Percentiles rank a stretch among this genome's conserved stretches.
Conservation (phyloP, 2,329 filamentous ascomycete genomes). For the Ophiostoma sp. region DNA sequence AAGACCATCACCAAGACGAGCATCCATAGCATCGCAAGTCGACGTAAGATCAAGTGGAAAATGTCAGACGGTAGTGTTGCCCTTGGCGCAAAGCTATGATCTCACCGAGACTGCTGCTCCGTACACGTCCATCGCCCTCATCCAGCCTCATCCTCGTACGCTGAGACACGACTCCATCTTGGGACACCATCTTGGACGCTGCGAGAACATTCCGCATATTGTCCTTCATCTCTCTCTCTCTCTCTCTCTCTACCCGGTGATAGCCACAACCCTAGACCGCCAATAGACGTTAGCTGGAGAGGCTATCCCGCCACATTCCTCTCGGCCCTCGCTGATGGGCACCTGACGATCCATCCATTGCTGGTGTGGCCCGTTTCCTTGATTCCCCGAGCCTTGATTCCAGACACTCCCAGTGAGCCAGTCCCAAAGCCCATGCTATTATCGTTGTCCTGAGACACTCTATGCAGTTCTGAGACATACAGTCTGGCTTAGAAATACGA, state of each 20-base stretch:
- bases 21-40: no score
- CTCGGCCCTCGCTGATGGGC: neutral
- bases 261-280: no score
- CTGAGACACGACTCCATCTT: neutral
- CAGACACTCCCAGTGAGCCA: no score
- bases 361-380: slow-evolving; percentile 2
- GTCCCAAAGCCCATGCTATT: neutral
- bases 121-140: neutral
- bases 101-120: neutral
- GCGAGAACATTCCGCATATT: no score
- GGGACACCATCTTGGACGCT: neutral
- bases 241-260: no score
- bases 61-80: no score
- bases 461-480: slow-evolving; percentile 8
- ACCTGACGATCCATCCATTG: neutral
- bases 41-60: no score
- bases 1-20: no score
- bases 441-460: neutral
- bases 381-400: neutral
- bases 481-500: neutral
- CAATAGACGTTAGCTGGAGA: no score
- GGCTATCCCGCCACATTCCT: neutral
- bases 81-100: no score
- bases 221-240: no score
- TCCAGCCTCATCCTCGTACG: neutral